Evolutionary conservation across 176 grass and related monocot species (phyloP).

Genomic region (Oryza longistaminata): DNA sequence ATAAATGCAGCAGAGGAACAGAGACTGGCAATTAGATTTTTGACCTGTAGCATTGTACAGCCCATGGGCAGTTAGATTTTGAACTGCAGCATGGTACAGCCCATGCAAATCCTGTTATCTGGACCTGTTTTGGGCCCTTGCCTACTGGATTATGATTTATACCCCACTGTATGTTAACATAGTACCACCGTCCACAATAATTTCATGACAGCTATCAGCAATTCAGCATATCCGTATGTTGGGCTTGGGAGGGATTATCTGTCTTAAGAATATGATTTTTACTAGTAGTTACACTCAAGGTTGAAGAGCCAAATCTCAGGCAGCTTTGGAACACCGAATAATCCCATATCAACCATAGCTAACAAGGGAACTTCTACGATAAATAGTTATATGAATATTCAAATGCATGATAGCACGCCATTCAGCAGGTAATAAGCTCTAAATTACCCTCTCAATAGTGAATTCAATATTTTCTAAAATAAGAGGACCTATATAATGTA

Average conservation of each 20-base stretch:
- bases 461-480: neutral
- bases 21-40: neutral
- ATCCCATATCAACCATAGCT: neutral
- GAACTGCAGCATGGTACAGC: neutral
- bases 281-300: neutral
- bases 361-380: neutral
- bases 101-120: neutral
- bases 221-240: conserved; percentile 11
- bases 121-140: neutral
- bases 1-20: neutral
- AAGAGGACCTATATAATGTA: neutral
- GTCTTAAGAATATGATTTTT: neutral
- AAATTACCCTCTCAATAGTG: neutral
- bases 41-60: neutral
- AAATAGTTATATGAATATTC: neutral
- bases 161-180: neutral
- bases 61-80: neutral
- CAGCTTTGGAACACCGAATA: neutral
- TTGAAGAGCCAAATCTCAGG: neutral
- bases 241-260: neutral
- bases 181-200: neutral
- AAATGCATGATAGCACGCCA: neutral
- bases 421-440: neutral
- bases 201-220: neutral
- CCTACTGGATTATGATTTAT: neutral